Conservation (phyloP, 1,284 basidiomycete genomes). For the Ustilago shanxiensis region DNA sequence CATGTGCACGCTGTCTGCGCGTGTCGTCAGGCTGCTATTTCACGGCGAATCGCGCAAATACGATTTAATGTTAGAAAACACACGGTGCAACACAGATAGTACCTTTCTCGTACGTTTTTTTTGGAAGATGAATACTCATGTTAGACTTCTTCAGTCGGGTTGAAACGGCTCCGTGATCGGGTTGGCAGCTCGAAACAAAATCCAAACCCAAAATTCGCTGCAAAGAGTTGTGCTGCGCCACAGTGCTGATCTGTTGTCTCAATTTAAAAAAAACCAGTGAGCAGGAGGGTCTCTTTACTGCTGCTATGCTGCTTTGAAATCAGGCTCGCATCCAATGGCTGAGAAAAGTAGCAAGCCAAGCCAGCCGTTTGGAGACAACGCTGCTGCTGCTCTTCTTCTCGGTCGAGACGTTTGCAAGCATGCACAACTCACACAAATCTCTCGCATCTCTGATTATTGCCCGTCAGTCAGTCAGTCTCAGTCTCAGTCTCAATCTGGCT, state of each 20-base stretch:
- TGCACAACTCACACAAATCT: background rate
- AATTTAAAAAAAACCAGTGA: too few species aligned
- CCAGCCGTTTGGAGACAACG: too few species aligned
- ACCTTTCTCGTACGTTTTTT: constrained; percentile 19
- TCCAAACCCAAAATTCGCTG: background rate
- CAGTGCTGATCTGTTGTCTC: background rate
- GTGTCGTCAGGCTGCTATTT: background rate
- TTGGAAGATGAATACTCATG: background rate
- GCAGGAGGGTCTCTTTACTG: too few species aligned
- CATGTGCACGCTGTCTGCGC: too few species aligned
- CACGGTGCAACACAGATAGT: too few species aligned
- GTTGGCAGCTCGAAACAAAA: background rate
- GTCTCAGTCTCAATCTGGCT: too few species aligned
- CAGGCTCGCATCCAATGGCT: background rate
- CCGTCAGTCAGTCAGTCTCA: background rate
- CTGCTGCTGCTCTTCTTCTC: background rate
- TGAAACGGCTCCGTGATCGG: constrained; percentile 54
- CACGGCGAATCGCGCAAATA: background rate
- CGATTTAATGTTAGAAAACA: background rate
- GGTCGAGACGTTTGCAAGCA: constrained; percentile 3
- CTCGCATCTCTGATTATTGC: too few species aligned
- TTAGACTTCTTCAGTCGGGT: constrained; percentile 23
- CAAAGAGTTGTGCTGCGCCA: too few species aligned
- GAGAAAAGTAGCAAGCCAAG: too few species aligned
- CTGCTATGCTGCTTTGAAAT: constrained; percentile 3